Evolutionary conservation across 108 stramenopile species (phyloP), one percentile per base, ranked within the genome.

Genomic region (Nitzschia sp.): DNA sequence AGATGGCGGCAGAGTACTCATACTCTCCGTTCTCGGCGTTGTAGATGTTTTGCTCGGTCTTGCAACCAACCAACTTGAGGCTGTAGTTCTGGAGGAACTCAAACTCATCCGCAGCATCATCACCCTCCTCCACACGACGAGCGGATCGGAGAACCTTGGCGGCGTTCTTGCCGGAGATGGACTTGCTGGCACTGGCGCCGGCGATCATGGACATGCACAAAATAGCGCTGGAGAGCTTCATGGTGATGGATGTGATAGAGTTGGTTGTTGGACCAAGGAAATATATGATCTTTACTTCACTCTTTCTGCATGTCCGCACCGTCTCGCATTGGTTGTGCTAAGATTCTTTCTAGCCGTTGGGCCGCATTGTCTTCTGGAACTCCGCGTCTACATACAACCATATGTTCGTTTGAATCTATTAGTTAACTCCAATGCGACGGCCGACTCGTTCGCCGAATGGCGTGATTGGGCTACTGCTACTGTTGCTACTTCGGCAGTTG

Each of bases 1-100:
- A 51, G 19, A 81, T 38, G 60, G 66, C 80, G 37, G 70, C 74
- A 50, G 42, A 46, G 51, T 77, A 70, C 29, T 69, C 41, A 54
- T 70, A 60, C 24, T 69, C 63, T 0, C 70, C 70, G 10, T 76
- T n/a, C 40, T 70, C 65, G 52, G 17, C 25, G 51, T 52, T 51
- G 26, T n/a, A 7, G 46, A 48, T 17, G 17, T 48, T 24, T 20
- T 69, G 41, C 24, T 56, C 57, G 41, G 70, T 51, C 39, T 61
- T 21, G 51, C 66, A 67, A 37, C 66, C 66, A 41, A 67, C 40
- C 50, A 67, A 42, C 57, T 59, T 59, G 57, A 59, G 29, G 39
- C 12, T 59, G 57, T 59, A 59, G 34, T 59, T 59, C 58, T 58
- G 43, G 50, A 70, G 40, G 51, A 20, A 70, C 14, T 20, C 59